Percentiles rank a stretch among this genome's conserved stretches.
These are phyloP conservation scores for Hansenula sp. DNA, from an alignment of 1,139 yeast species.

Conservation along the genomic window DNA sequence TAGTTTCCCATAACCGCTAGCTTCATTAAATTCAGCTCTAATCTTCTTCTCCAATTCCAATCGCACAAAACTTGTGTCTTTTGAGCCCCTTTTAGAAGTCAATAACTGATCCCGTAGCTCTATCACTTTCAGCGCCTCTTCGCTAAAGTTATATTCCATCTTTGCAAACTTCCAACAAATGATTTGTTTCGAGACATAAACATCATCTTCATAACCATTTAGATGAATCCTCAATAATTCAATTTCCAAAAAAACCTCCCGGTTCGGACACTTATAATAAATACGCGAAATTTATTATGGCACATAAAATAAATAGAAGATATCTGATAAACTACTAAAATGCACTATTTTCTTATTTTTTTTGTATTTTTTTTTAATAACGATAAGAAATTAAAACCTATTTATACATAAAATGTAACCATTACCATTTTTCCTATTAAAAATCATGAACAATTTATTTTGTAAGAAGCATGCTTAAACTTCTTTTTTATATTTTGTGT, in stretches of 20 bases:
- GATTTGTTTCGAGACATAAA: too few relatives aligned
- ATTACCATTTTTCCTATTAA: conserved; percentile 4
- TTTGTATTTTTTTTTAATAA: conserved; percentile 3
- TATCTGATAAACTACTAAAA: neutral
- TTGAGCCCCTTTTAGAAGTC: neutral
- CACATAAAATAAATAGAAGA: neutral
- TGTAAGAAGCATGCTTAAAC: conserved; percentile 1
- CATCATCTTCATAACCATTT: too few relatives aligned
- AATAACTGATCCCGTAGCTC: conserved; percentile 12
- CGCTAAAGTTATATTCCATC: neutral
- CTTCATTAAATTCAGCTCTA: conserved; percentile 9
- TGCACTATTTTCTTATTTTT: conserved; percentile 3
- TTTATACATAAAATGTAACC: conserved; percentile 7
- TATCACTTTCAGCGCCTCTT: conserved; percentile 14
- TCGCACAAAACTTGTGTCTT: conserved; percentile 7
- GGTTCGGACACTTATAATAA: neutral
- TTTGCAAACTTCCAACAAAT: too few relatives aligned
- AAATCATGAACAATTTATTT: conserved; percentile 1
- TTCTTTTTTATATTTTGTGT: conserved; percentile 1
- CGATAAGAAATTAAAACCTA: conserved; percentile 5
- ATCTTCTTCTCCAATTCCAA: conserved; percentile 14
- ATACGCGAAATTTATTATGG: neutral
- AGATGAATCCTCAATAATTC: too few relatives aligned
- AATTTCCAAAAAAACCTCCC: too few relatives aligned
- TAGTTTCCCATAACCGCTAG: conserved; percentile 14